Conservation (phyloP, 1,139 yeast genomes). For the Zygotorulaspora mrakii region DNA sequence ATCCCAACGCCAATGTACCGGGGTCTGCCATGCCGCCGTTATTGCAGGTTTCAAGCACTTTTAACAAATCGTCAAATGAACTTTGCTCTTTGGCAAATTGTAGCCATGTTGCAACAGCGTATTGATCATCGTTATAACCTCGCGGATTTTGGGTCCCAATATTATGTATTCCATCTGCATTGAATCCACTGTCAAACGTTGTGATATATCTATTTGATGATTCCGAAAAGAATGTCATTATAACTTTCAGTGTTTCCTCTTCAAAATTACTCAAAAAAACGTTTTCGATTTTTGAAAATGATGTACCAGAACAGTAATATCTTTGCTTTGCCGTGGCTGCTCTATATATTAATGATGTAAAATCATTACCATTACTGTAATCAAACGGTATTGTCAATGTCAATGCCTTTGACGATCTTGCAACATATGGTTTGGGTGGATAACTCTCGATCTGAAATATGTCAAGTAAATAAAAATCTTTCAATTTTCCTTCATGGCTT, state of each 20-base stretch:
- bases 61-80: conserved; percentile 28
- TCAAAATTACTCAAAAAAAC: conserved; percentile 37
- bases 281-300: conserved; percentile 37
- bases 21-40: conserved; percentile 16
- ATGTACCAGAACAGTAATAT: conserved; percentile 36
- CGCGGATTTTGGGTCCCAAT: no score
- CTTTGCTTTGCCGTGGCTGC: conserved; percentile 38
- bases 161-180: conserved; percentile 34
- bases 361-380: conserved; percentile 23
- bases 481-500: conserved; percentile 33
- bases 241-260: conserved; percentile 35
- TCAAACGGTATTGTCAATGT: conserved; percentile 35
- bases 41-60: conserved; percentile 18
- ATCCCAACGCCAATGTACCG: conserved; percentile 24
- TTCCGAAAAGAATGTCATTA: conserved; percentile 36
- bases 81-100: conserved; percentile 37
- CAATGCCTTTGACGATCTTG: conserved; percentile 35
- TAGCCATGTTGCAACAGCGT: conserved; percentile 36
- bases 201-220: conserved; percentile 36
- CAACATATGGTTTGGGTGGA: conserved; percentile 35
- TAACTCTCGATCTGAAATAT: conserved; percentile 33
- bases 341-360: conserved; percentile 33
- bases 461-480: conserved; percentile 32
- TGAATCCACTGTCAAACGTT: conserved; percentile 33
- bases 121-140: conserved; percentile 22